Evolutionary conservation across 2,329 filamentous ascomycete species (phyloP), one percentile per base, ranked within the genome.

Genomic region (Escovopsis sp.): DNA sequence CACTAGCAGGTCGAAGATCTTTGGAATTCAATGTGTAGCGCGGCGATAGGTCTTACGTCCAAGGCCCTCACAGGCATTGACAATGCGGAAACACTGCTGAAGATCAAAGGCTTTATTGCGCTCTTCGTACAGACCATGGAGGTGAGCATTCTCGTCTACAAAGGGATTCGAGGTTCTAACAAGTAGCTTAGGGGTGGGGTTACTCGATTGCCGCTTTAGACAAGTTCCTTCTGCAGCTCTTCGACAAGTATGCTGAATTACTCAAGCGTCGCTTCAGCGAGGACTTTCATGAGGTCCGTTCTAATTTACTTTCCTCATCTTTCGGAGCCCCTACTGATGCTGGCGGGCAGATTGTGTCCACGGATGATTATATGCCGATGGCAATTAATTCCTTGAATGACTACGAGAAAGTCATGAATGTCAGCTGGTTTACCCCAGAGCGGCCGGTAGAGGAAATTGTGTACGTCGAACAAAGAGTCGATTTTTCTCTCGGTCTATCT

Each of bases 321-420:
- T 11, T 33, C 12, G 19, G 12, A 33, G 5, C 41, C n/a, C 19
- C 4, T 11, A n/a, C 34, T 42, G 9, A 28, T 39, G 3, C 4
- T 30, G 26, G 9, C 4, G 12, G 7, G 33, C 56, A 77, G 72
- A 80, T 80, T 53, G 76, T 81, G 12, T 79, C 85, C n/a, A 95
- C 86, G 1, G 91, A 98, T 59, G 91, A 98, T 61, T 98, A 98
- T 62, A 98, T 98, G 89, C 93, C 91, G 3, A 96, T 98, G 91
- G 85, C 86, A 2, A 94, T 96, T 59, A 85, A 87, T 54, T 87
- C 82, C 18, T 64, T 73, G 12, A 88, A 94, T 53, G 88, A 96
- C 55, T 96, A 94, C 57, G 85, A 93, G 54, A 94, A 95, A 55
- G 89, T 98, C 33, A 77, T 95, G 49, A 91, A 87, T 47, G 87